Evolutionary conservation across 2,329 filamentous ascomycete species (phyloP).

Genomic region (Fusarium gaditjirri): DNA sequence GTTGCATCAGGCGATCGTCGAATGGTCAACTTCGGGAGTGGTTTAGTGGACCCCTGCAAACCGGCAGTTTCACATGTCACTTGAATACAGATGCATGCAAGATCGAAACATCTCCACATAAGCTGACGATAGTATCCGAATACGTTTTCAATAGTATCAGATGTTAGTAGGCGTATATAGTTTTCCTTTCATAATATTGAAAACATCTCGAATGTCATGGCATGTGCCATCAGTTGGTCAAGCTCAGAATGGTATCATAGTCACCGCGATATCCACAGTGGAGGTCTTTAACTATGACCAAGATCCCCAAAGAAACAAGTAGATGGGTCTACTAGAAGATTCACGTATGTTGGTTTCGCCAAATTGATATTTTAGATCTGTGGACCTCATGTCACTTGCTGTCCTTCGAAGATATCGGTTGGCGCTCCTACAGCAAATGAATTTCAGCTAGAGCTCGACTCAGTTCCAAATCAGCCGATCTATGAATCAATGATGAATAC

Average conservation of each 20-base stretch:
- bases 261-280: neutral
- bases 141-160: neutral
- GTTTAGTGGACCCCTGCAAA: conserved; percentile 30
- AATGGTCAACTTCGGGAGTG: conserved; percentile 25
- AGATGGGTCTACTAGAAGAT: neutral
- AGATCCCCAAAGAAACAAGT: neutral
- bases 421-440: neutral
- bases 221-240: neutral
- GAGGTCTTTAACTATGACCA: too few relatives aligned
- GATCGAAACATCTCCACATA: conserved; percentile 15
- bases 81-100: neutral
- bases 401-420: neutral
- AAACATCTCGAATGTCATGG: neutral
- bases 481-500: neutral
- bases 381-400: neutral
- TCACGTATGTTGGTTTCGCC: neutral
- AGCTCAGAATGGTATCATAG: neutral
- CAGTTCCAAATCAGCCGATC: neutral
- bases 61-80: conserved; percentile 38
- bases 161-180: neutral
- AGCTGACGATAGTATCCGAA: conserved; percentile 11
- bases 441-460: neutral
- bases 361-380: neutral
- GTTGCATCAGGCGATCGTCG: conserved; percentile 35
- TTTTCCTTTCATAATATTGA: neutral